Evolutionary conservation across 495 filamentous ascomycete species (phyloP), one percentile per base, ranked within the genome.

Genomic region (Xylaria venustula): DNA sequence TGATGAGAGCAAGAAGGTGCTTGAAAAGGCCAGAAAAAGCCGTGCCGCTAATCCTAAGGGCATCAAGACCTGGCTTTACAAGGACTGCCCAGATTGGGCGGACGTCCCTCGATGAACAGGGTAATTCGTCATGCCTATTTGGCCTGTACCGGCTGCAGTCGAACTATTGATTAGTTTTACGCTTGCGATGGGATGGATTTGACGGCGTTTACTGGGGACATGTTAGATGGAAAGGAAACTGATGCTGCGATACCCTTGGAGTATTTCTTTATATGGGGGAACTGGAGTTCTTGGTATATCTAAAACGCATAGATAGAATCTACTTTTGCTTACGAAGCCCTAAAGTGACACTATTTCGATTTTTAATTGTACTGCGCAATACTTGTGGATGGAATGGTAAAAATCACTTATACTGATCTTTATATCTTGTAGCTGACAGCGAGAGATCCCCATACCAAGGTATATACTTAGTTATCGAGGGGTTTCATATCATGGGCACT

Each of bases 51-150:
- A 79, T 46, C 75, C 79, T 0, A 71, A 72, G 45, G 79, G 77
- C 14, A 79, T 84, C 54, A 79, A 73, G 62, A 73, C 76, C 28
- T 85, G 82, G 81, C 69, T 68, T 20, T 71, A 76, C 3, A 72
- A 65, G 20, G 79, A 84, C 8, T 71, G 84, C 58, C 79, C 81
- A 0, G 74, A 79, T 37, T 83, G 81, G 81, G 66, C 75, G 42
- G 64, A 71, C 9, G 25, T 47, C 30, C 23, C 60, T 57, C 58
- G 26, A 30, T 56, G 28, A 55, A 42, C 42, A 47, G 40, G 23
- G 34, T 1, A 15, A 3, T 7, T 34, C 26, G 28, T 30, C 52
- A 55, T 19, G 30, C 49, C 7, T 61, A 49, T 28, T 19, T 26
- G 12, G 45, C 49, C 15, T 11, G 52, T 60, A 32, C 57, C 17